These are phyloP conservation scores for Flaveria ramosissima DNA, from an alignment of 129 eudicot genomes.

Conservation along the genomic window DNA sequence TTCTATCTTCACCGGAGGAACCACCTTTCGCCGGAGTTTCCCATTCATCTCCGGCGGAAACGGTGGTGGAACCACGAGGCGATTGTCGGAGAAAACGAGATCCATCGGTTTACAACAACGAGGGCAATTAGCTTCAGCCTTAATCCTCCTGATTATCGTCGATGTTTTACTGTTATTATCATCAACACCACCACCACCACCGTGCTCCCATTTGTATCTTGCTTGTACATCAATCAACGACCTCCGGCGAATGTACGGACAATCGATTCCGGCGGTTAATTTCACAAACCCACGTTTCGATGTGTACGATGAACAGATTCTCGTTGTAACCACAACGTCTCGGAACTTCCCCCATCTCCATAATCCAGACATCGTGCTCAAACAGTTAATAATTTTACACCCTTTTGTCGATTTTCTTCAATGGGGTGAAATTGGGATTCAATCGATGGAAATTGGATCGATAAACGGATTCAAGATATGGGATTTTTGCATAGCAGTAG, in stretches of 20 bases:
- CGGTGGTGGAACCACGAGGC: not conserved
- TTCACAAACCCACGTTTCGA: conserved; percentile 34
- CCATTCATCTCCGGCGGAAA: not conserved
- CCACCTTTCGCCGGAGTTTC: not conserved
- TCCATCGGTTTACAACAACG: conserved; percentile 72
- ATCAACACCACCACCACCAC: conserved; percentile 39
- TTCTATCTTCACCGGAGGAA: conserved; percentile 10
- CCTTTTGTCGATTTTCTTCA: not conserved
- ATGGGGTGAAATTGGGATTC: conserved; percentile 20
- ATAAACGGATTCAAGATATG: conserved; percentile 17
- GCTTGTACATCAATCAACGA: conserved; percentile 53
- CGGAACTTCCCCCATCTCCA: conserved; percentile 52
- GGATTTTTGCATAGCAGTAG: conserved; percentile 24
- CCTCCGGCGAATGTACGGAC: conserved; percentile 44
- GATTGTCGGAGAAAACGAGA: conserved; percentile 35
- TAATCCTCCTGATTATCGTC: conserved; percentile 52
- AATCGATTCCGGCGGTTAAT: conserved; percentile 29
- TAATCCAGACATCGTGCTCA: conserved; percentile 45
- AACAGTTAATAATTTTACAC: not conserved
- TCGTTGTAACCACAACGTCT: conserved; percentile 24
- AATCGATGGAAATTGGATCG: not conserved
- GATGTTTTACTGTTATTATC: conserved; percentile 25
- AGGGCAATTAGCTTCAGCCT: conserved; percentile 85
- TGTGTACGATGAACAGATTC: not conserved
- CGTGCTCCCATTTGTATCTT: conserved; percentile 60